These are phyloP conservation scores for Patellaria atrata DNA, from an alignment of 495 filamentous ascomycete genomes.

Conservation along the genomic window DNA sequence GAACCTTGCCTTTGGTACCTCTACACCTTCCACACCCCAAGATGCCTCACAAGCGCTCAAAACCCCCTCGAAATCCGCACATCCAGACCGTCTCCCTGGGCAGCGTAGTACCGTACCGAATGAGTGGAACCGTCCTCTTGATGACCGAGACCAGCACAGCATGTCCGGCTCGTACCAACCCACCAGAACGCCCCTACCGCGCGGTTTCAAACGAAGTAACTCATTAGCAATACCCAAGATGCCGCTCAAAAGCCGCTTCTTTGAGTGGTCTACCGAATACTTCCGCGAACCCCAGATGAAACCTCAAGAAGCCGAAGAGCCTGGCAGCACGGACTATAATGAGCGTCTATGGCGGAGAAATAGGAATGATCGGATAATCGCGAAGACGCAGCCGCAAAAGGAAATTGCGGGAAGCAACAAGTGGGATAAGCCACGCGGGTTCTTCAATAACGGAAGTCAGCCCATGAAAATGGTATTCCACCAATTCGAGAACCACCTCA, in stretches of 20 bases:
- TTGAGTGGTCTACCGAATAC: constrained; percentile 95
- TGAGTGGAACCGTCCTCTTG: constrained; percentile 62
- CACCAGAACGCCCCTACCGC: constrained; percentile 60
- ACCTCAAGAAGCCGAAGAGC: constrained; percentile 85
- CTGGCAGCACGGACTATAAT: constrained; percentile 95
- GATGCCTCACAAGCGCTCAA: too few species aligned
- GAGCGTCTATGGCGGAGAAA: constrained; percentile 82
- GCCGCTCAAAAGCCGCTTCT: constrained; percentile 67
- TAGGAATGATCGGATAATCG: constrained; percentile 82
- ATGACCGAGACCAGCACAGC: constrained; percentile 57
- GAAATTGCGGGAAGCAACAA: constrained; percentile 63
- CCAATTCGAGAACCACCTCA: constrained; percentile 92
- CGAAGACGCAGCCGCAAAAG: constrained; percentile 85
- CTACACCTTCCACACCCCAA: constrained; percentile 9
- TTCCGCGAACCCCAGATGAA: constrained; percentile 99
- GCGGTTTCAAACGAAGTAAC: constrained; percentile 50
- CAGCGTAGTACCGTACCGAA: constrained; percentile 40
- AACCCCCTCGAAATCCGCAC: constrained; percentile 5
- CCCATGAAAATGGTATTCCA: constrained; percentile 90
- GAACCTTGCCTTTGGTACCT: constrained; percentile 45
- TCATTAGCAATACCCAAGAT: constrained; percentile 41
- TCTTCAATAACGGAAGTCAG: constrained; percentile 76
- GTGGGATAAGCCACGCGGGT: constrained; percentile 64
- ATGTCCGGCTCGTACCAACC: constrained; percentile 55
- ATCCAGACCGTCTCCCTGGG: too few species aligned